Evolutionary conservation across 2,329 filamentous ascomycete genomes (phyloP), one percentile per base, ranked within the genome.

Genomic region (Elsinoe arachidis): DNA sequence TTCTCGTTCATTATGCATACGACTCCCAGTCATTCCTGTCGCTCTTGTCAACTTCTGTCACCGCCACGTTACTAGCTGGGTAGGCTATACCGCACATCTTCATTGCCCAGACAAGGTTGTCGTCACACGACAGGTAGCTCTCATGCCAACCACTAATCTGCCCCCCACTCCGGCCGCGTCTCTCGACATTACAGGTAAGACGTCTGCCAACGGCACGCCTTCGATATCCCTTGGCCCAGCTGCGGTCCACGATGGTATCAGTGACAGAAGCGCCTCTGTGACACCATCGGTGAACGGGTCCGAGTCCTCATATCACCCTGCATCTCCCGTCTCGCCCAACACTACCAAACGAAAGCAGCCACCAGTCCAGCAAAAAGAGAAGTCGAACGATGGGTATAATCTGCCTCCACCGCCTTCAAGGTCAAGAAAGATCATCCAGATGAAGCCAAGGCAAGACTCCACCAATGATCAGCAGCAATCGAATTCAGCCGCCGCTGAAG

Each of bases 391-490:
- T 63, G 76, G 80, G 49, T 95, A 96, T 70, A 81, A 87, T 9
- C 80, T 99, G 14, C 93, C 93, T 17, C 93, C 93, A 9, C 93
- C 92, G 14, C 93, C 93, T 0, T 96, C 91, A 2, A 80, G 92
- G 61, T 88, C 90, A 41, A 86, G 92, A 66, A 97, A 95, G 75
- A 97, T 99, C 69, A 97, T 97, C 59, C 92, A 97, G 74, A 96
- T 97, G 91, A 96, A 95, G 72, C 92, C 83, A 10, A 76, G 77
- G 60, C 68, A 68, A 2, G 39, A 41, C 2, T 30, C 57, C 34
- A 69, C 69, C 55, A 65, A 69, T 58, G 43, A 71, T 68, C 64
- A 69, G 65, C 55, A 61, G n/a, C 17, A 15, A 35, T n/a, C 56
- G 21, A 43, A 44, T 35, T 19, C 59, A 38, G 55, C 59, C 41